Conservation (phyloP, 306 rosid genomes). For the Ammopiptanthus mongolicus region DNA sequence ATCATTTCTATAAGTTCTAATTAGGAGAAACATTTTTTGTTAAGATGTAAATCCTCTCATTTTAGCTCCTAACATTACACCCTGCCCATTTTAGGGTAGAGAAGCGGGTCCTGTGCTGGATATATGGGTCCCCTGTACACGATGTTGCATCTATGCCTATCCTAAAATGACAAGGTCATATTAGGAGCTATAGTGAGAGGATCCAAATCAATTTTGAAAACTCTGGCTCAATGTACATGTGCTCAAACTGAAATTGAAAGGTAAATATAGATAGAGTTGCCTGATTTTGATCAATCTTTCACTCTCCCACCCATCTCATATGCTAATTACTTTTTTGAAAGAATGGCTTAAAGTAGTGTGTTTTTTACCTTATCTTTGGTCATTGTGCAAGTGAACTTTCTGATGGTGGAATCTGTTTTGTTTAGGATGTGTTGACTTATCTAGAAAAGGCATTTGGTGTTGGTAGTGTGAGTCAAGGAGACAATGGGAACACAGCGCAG, state of each 20-base stretch:
- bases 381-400: conserved; percentile 20
- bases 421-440: conserved; percentile 80
- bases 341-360: not conserved
- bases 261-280: not conserved
- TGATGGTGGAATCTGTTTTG: conserved; percentile 23
- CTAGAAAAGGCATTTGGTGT: conserved; percentile 84
- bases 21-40: not conserved
- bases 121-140: not conserved
- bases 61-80: not conserved
- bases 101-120: not conserved
- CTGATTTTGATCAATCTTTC: not conserved
- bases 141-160: not conserved
- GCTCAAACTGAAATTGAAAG: conserved; percentile 6
- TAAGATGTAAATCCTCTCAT: not conserved
- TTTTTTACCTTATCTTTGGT: not conserved
- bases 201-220: not conserved
- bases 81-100: not conserved
- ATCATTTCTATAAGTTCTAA: not conserved
- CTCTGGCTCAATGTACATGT: not conserved
- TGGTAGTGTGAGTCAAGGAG: conserved; percentile 62
- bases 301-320: not conserved
- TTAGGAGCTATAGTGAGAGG: conserved; percentile 2
- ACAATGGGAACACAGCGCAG: conserved; percentile 44
- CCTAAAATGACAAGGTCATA: not conserved
- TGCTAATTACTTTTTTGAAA: not conserved